Percentiles rank a stretch among this genome's conserved stretches.
phyloP scores from a whole-genome alignment of 1,284 basidiomycete species.

The Ustilago tritici region DNA sequence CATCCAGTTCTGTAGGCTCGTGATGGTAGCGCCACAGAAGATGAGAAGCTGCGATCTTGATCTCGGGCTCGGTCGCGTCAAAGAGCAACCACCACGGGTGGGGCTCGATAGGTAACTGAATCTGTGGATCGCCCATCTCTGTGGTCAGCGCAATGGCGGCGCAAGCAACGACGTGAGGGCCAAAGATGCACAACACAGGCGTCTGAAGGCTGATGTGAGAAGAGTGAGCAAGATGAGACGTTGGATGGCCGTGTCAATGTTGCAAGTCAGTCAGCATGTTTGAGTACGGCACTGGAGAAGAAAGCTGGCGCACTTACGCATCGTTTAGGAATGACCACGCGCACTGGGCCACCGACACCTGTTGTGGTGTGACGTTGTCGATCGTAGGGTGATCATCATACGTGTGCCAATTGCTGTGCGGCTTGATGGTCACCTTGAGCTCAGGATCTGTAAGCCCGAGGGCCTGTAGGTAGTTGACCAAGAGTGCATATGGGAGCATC shows the following conservation, averaged over 20 bases:
- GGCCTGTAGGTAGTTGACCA: slow-evolving; percentile 93
- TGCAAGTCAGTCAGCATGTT: neutral
- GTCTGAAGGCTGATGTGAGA: slow-evolving; percentile 79
- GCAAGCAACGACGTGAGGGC: slow-evolving; percentile 87
- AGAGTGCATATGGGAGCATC: slow-evolving; percentile 89
- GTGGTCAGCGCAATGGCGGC: slow-evolving; percentile 71
- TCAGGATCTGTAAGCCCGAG: slow-evolving; percentile 76
- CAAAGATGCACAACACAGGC: slow-evolving; percentile 86
- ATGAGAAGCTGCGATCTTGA: slow-evolving; percentile 52
- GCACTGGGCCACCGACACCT: slow-evolving; percentile 49
- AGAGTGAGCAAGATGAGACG: neutral
- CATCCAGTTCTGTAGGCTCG: slow-evolving; percentile 1
- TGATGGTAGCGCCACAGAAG: slow-evolving; percentile 58
- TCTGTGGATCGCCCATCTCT: slow-evolving; percentile 29
- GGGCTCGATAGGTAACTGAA: slow-evolving; percentile 67
- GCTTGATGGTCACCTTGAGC: slow-evolving; percentile 12
- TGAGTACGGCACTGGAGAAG: neutral
- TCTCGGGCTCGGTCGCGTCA: slow-evolving; percentile 64
- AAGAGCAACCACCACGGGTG: slow-evolving; percentile 71
- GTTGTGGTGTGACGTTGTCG: neutral
- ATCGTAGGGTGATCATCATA: neutral
- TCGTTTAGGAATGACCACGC: slow-evolving; percentile 71
- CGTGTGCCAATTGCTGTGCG: neutral
- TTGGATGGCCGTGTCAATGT: neutral
- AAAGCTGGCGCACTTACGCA: slow-evolving; percentile 58